These are phyloP conservation scores for Eragrostis nindensis DNA, from an alignment of 176 grass and related monocot species.

Conservation along the genomic window DNA sequence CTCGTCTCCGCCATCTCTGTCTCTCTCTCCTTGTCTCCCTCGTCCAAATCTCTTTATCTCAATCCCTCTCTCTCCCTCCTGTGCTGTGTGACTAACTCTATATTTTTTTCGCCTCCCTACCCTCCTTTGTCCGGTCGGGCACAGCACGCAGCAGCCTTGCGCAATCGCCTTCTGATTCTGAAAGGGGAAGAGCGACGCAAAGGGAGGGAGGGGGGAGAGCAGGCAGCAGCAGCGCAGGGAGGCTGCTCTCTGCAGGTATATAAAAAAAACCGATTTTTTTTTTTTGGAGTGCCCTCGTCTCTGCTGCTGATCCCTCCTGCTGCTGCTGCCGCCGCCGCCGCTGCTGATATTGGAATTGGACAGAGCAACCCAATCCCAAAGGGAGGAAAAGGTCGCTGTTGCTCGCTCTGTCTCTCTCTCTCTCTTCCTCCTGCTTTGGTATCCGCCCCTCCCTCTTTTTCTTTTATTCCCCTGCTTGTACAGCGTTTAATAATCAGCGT, in stretches of 20 bases:
- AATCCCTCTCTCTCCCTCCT: constrained; percentile 46
- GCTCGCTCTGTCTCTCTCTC: constrained; percentile 26
- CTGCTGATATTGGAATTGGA: constrained; percentile 69
- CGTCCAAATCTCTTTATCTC: constrained; percentile 58
- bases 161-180: constrained; percentile 99
- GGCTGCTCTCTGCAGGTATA: constrained; percentile 46
- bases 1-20: constrained; percentile 57
- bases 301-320: constrained; percentile 49
- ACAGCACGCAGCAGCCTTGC: constrained; percentile 41
- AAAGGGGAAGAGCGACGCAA: constrained; percentile 67
- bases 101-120: constrained; percentile 48
- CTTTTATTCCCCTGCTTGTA: constrained; percentile 45
- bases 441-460: constrained; percentile 42
- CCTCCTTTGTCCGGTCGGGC: constrained; percentile 54
- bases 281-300: too few relatives aligned
- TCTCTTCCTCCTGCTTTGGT: constrained; percentile 52
- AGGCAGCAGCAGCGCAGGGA: background rate
- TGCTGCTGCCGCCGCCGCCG: background rate
- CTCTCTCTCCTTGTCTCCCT: constrained; percentile 40
- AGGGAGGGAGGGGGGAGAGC: constrained; percentile 8
- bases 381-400: constrained; percentile 74
- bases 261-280: constrained; percentile 39
- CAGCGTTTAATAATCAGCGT: constrained; percentile 51
- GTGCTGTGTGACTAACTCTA: constrained; percentile 57
- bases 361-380: constrained; percentile 44